Base-by-base conservation (phyloP, 2,329 filamentous ascomycete species). In the Pseudogymnoascus sp. region DNA sequence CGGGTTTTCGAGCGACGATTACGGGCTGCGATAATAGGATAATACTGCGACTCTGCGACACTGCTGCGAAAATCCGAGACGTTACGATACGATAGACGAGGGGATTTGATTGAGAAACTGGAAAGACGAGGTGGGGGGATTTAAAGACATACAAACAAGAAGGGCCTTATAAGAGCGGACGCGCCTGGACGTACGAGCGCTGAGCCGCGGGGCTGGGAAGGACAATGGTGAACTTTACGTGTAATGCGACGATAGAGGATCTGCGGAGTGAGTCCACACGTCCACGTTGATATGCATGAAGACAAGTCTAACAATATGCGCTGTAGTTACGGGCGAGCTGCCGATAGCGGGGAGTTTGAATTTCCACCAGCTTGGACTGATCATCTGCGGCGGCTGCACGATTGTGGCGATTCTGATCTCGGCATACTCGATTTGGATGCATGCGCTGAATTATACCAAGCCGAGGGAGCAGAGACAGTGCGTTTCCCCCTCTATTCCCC, bases 381-480 rank as follows among this genome's bases (percentile, higher is more conserved):
- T 84, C 65, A 77, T 85, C 47, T 76, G 77, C 26, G 81, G 77
- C 47, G 76, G 73, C 54, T 78, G 77, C 60, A 78, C 82, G 4
- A 71, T 82, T 64, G 72, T 86, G 34, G 78, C 84, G 40, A 78
- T 80, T n/a, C 62, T 78, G 51, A 72, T 82, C 42, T 85, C 83
- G 63, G 73, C 85, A 60, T 84, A 80, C 68, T 76, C 86, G 39
- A 81, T 86, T 65, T 82, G 76, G 73, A 80, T 81, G 76, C 84
- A 87, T 76, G 83, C 83, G 31, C 68, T 78, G 16, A 79, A 86
- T 73, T 86, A 86, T 71, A 86, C 83, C 26, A 83, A 83, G 63
- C 83, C 83, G 5, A 73, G 76, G 63, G 83, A 86, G 73, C 84
- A 86, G 71, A 80, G 79, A 73, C 83, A 86, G 79, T 82, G 73